Evolutionary conservation across 2,329 filamentous ascomycete genomes (phyloP).

Genomic region (Colletotrichum cereale): DNA sequence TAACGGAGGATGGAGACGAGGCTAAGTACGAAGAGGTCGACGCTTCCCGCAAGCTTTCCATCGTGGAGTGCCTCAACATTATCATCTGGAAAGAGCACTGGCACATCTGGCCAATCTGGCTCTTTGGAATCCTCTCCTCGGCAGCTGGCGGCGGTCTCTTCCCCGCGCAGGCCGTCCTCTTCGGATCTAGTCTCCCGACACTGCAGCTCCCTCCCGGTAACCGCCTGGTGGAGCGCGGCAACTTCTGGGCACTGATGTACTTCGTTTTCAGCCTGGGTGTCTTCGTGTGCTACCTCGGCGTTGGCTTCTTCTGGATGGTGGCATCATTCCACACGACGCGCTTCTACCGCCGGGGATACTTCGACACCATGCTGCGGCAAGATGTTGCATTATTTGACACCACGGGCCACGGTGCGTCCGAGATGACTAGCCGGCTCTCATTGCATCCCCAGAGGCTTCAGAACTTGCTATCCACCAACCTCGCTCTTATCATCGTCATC

Average conservation of each 20-base stretch:
- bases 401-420: conserved; percentile 1
- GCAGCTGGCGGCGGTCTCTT: conserved; percentile 1
- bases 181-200: not conserved
- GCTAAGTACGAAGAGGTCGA: not conserved
- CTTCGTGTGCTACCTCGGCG: not conserved
- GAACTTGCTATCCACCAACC: conserved; percentile 1
- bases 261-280: not conserved
- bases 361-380: conserved; percentile 80
- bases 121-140: not conserved
- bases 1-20: not conserved
- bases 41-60: not conserved
- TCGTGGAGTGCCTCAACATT: not conserved
- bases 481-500: not conserved
- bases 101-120: conserved; percentile 4
- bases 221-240: not conserved
- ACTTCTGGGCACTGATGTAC: conserved; percentile 1
- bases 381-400: conserved; percentile 91
- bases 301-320: not conserved
- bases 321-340: conserved; percentile 2
- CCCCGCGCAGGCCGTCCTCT: not conserved
- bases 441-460: conserved; percentile 1
- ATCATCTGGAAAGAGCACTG: not conserved
- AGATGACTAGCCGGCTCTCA: not conserved
- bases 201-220: not conserved
- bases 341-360: not conserved